These are phyloP conservation scores for Apostasia shenzhenica DNA, from an alignment of 106 monocot genomes.

Conservation along the genomic window DNA sequence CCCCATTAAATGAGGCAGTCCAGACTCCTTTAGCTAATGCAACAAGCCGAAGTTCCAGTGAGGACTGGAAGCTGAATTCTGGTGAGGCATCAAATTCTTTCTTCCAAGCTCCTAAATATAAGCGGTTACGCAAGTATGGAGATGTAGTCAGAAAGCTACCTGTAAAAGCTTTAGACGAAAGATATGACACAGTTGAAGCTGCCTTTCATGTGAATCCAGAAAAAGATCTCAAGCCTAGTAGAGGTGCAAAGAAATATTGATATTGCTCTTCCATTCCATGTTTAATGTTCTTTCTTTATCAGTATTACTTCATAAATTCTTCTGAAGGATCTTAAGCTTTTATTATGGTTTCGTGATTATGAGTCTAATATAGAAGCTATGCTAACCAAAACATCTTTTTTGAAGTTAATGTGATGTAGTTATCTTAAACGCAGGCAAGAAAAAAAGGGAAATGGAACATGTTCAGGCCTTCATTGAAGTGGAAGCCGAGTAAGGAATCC, in stretches of 20 bases:
- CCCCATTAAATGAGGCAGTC: constrained; percentile 21
- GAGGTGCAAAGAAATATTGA: constrained; percentile 15
- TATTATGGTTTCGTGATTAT: no score
- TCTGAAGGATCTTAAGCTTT: no score
- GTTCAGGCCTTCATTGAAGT: constrained; percentile 58
- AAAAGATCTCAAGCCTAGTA: constrained; percentile 1
- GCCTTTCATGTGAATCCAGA: background rate
- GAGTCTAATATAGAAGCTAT: background rate
- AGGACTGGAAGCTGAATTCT: constrained; percentile 49
- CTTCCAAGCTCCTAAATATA: constrained; percentile 52
- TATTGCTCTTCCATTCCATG: background rate
- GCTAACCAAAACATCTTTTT: background rate
- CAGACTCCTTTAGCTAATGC: constrained; percentile 35
- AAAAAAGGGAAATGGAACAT: constrained; percentile 22
- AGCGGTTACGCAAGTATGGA: constrained; percentile 52
- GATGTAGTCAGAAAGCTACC: constrained; percentile 30
- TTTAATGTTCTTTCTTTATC: background rate
- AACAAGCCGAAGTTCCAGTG: constrained; percentile 35
- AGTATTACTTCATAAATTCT: background rate
- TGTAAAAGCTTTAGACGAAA: constrained; percentile 22
- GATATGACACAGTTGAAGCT: constrained; percentile 10
- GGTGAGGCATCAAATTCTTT: constrained; percentile 35
- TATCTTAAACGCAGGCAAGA: constrained; percentile 32
- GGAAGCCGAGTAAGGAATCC: constrained; percentile 80
- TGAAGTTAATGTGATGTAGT: background rate